Conservation (phyloP, 345 rosid genomes). For the Boechera divaricarpa region DNA sequence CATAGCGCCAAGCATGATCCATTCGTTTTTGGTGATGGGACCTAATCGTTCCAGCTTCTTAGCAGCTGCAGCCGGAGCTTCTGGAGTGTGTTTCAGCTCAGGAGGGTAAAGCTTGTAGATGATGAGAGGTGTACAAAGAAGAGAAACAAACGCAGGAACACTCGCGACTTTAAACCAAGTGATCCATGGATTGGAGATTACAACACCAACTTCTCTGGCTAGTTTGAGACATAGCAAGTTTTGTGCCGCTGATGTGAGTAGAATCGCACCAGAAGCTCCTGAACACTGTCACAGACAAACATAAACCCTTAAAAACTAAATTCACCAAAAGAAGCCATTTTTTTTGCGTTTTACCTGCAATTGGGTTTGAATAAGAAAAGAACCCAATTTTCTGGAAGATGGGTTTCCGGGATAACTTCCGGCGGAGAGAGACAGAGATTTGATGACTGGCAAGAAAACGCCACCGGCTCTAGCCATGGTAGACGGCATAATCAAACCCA, state of each 20-base stretch:
- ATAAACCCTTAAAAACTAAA: neutral
- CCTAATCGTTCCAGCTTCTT: constrained; percentile 82
- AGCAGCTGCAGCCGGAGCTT: constrained; percentile 92
- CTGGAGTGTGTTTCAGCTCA: constrained; percentile 86
- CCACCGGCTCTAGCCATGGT: constrained; percentile 98
- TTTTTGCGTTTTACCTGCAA: constrained; percentile 62
- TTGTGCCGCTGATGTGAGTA: constrained; percentile 95
- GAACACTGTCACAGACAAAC: constrained; percentile 64
- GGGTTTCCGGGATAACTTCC: constrained; percentile 77
- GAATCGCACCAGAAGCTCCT: constrained; percentile 85
- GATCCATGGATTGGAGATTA: constrained; percentile 82
- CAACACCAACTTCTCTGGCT: constrained; percentile 91
- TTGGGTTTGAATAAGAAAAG: constrained; percentile 77
- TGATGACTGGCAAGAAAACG: constrained; percentile 88
- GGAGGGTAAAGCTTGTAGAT: constrained; percentile 93
- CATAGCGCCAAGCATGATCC: constrained; percentile 91
- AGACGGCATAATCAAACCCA: constrained; percentile 93
- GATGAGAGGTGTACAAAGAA: constrained; percentile 75
- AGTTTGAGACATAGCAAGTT: constrained; percentile 90
- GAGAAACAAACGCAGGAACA: constrained; percentile 77
- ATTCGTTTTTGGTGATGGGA: constrained; percentile 77
- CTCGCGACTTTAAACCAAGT: constrained; percentile 94
- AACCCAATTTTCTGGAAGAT: constrained; percentile 72
- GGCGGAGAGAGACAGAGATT: constrained; percentile 77
- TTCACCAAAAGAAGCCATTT: neutral